These are phyloP conservation scores for Colletotrichum caudatum DNA, from an alignment of 2,329 filamentous ascomycete genomes.

Conservation along the genomic window DNA sequence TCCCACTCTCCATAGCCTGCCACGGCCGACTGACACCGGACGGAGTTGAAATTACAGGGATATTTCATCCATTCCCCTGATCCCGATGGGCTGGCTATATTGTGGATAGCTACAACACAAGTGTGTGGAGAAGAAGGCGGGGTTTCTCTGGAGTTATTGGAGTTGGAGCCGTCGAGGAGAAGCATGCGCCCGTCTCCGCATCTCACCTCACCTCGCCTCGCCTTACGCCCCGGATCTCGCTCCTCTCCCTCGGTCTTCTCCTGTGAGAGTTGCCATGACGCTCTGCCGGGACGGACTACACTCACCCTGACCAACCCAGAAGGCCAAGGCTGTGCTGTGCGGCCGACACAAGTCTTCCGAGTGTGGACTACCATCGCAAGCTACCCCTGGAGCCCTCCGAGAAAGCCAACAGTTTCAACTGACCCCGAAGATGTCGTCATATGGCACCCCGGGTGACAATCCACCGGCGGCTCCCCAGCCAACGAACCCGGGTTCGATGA, in stretches of 20 bases:
- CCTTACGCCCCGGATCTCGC: conserved; percentile 11
- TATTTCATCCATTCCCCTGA: conserved; percentile 11
- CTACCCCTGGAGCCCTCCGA: not conserved
- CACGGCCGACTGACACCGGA: conserved; percentile 22
- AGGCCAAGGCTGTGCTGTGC: not conserved
- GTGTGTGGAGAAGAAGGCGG: conserved; percentile 32
- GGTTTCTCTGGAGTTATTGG: conserved; percentile 22
- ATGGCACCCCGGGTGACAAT: conserved; percentile 13
- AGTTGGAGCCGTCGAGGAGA: conserved; percentile 9
- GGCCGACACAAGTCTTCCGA: not conserved
- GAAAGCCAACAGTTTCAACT: not conserved
- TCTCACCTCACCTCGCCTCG: conserved; percentile 16
- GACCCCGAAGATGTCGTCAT: conserved; percentile 19
- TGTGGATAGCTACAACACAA: conserved; percentile 25
- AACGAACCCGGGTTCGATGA: conserved; percentile 26
- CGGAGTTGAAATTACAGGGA: conserved; percentile 23
- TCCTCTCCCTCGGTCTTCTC: conserved; percentile 1
- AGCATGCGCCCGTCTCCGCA: conserved; percentile 12
- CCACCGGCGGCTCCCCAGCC: not conserved
- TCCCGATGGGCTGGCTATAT: conserved; percentile 7
- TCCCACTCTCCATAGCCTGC: not conserved
- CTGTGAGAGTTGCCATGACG: conserved; percentile 20
- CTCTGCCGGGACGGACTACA: conserved; percentile 21
- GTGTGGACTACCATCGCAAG: conserved; percentile 6
- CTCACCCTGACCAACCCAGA: not conserved